Percentiles rank a stretch among this genome's conserved stretches.
Evolutionary conservation across 768 basidiomycete species (phyloP).

Genomic region (Hortiboletus flavorubellus): DNA sequence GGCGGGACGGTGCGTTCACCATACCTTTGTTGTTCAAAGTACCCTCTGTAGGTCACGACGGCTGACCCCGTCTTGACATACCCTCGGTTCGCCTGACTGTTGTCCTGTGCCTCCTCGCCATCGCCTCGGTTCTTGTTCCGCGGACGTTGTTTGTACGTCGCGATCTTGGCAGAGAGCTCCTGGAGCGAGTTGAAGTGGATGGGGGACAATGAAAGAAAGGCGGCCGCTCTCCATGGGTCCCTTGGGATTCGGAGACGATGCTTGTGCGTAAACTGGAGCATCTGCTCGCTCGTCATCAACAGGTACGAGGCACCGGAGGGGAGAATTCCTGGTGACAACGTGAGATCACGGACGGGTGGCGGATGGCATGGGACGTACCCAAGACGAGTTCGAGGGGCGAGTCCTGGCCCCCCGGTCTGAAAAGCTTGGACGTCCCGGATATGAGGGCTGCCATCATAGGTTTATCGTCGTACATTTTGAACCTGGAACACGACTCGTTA

Average conservation of each 20-base stretch:
- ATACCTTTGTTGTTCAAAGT: conserved; percentile 47
- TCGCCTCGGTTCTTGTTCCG: conserved; percentile 31
- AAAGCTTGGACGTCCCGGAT: conserved; percentile 24
- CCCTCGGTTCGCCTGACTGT: conserved; percentile 42
- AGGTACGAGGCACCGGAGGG: conserved; percentile 44
- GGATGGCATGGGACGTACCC: conserved; percentile 27
- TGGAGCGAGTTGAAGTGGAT: conserved; percentile 36
- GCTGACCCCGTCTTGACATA: conserved; percentile 27
- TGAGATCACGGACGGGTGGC: neutral
- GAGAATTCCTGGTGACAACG: conserved; percentile 37
- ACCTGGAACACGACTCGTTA: conserved; percentile 15
- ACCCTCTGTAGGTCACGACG: conserved; percentile 30
- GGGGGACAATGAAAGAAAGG: conserved; percentile 48
- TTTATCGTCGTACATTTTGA: conserved; percentile 35
- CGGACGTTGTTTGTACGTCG: conserved; percentile 36
- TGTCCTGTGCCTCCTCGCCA: conserved; percentile 24
- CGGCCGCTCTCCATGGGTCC: conserved; percentile 9
- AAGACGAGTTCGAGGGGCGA: conserved; percentile 41
- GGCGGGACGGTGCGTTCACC: neutral
- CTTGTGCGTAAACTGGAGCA: conserved; percentile 18
- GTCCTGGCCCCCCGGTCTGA: conserved; percentile 27
- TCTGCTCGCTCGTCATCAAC: conserved; percentile 37
- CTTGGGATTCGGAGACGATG: conserved; percentile 17
- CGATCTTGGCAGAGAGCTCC: conserved; percentile 38
- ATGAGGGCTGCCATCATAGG: conserved; percentile 30